Evolutionary conservation across 768 basidiomycete species (phyloP).

Genomic region (Lactarius akahatsu): DNA sequence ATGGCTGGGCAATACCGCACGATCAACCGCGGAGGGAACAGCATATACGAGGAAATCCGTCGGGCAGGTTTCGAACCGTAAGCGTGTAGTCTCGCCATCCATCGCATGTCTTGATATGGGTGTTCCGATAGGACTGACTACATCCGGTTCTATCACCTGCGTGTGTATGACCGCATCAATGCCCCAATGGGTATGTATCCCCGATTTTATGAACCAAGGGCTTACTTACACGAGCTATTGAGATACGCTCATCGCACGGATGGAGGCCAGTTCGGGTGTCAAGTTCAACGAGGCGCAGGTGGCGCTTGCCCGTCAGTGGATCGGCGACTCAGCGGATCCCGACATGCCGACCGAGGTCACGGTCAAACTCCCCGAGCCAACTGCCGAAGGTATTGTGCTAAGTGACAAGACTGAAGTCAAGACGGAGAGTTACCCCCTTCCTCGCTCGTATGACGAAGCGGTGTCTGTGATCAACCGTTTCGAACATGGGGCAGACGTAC

Average conservation of each 20-base stretch:
- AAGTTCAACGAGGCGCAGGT: slow-evolving; percentile 85
- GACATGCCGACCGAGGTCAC: slow-evolving; percentile 52
- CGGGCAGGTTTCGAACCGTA: slow-evolving; percentile 79
- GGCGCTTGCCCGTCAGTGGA: slow-evolving; percentile 76
- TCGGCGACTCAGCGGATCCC: slow-evolving; percentile 45
- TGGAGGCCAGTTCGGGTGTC: slow-evolving; percentile 74
- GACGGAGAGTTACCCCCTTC: slow-evolving; percentile 65
- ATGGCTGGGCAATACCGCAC: slow-evolving; percentile 87
- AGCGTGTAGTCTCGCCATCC: slow-evolving; percentile 31
- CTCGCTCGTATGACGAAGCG: slow-evolving; percentile 66
- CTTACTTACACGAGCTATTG: neutral
- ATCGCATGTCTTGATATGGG: neutral
- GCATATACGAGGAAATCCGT: slow-evolving; percentile 81
- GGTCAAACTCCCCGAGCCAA: slow-evolving; percentile 55
- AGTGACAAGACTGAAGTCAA: slow-evolving; percentile 54
- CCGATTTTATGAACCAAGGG: neutral
- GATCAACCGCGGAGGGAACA: slow-evolving; percentile 85
- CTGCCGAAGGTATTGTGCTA: slow-evolving; percentile 47
- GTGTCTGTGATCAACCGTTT: slow-evolving; percentile 65
- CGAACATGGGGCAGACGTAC: slow-evolving; percentile 56
- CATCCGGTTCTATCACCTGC: slow-evolving; percentile 89
- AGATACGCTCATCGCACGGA: slow-evolving; percentile 57
- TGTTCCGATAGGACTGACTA: slow-evolving; percentile 60
- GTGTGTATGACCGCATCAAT: slow-evolving; percentile 89
- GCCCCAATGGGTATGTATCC: slow-evolving; percentile 55